Conservation (phyloP, 331 rosid genomes). For the Acacia concinna region DNA sequence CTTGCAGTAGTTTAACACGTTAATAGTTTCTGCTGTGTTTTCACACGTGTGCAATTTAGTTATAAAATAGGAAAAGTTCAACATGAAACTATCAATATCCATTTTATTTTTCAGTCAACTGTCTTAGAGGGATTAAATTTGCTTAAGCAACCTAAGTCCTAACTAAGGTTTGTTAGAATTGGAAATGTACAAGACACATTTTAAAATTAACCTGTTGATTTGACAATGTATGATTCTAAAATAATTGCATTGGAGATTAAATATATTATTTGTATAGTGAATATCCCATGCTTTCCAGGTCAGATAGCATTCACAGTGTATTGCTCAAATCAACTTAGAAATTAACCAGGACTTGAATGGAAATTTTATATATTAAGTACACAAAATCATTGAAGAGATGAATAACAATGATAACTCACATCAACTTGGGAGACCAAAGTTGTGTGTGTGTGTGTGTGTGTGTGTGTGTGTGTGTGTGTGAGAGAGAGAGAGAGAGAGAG, state of each 20-base stretch:
- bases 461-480: neutral
- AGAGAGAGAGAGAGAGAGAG: neutral
- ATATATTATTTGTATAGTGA: conserved; percentile 8
- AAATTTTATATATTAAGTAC: conserved; percentile 12
- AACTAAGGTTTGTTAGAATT: conserved; percentile 4
- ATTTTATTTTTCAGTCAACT: conserved; percentile 14
- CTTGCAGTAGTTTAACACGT: neutral
- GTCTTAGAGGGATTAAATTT: conserved; percentile 2
- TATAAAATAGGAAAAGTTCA: neutral
- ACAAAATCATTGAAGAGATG: conserved; percentile 25
- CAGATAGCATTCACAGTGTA: neutral
- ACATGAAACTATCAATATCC: conserved; percentile 6
- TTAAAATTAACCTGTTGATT: conserved; percentile 24
- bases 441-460: neutral
- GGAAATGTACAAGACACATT: conserved; percentile 8
- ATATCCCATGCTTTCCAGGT: conserved; percentile 26
- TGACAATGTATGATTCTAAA: conserved; percentile 27
- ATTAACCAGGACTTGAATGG: conserved; percentile 8
- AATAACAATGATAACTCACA: conserved; percentile 7
- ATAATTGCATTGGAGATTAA: conserved; percentile 12
- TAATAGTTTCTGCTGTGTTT: conserved; percentile 17
- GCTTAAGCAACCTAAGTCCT: conserved; percentile 19
- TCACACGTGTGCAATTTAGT: conserved; percentile 6
- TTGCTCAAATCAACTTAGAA: neutral
- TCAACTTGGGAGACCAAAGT: conserved; percentile 4